Conservation (phyloP, 1,284 basidiomycete genomes). For the Papiliotrema terrestris region DNA sequence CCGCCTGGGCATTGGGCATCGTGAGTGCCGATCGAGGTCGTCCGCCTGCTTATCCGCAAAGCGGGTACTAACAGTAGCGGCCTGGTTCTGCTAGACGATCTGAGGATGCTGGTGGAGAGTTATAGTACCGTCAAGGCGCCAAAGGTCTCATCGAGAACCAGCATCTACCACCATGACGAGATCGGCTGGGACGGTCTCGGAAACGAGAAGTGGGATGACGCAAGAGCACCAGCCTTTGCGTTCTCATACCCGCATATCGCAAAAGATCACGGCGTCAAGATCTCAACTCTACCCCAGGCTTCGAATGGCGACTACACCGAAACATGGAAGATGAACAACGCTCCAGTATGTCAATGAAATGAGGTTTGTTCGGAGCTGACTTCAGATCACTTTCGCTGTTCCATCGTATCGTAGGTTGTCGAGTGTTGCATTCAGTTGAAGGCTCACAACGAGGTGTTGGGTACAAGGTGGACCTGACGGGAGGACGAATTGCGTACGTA, state of each 20-base stretch:
- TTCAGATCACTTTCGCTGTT: background rate
- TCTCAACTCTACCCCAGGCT: background rate
- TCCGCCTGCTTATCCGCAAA: background rate
- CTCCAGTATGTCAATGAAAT: background rate
- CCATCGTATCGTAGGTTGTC: background rate
- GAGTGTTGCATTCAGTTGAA: background rate
- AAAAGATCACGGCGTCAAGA: background rate
- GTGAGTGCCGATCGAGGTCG: background rate
- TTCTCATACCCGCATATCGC: background rate
- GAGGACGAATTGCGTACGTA: slow-evolving; percentile 1
- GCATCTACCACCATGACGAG: background rate
- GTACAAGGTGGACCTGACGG: background rate
- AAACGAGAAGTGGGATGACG: background rate
- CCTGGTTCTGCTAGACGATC: background rate
- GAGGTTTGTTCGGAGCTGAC: too few species aligned
- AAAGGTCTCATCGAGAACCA: background rate
- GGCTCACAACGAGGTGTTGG: background rate
- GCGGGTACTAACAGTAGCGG: background rate
- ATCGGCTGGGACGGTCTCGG: background rate
- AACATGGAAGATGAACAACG: background rate
- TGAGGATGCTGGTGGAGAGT: background rate
- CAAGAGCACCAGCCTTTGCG: background rate
- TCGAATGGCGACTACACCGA: background rate
- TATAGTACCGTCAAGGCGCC: background rate
- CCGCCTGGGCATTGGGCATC: background rate